These are phyloP conservation scores for Bryopsis sp. DNA, from an alignment of 139 green algal genomes.

Conservation along the genomic window DNA sequence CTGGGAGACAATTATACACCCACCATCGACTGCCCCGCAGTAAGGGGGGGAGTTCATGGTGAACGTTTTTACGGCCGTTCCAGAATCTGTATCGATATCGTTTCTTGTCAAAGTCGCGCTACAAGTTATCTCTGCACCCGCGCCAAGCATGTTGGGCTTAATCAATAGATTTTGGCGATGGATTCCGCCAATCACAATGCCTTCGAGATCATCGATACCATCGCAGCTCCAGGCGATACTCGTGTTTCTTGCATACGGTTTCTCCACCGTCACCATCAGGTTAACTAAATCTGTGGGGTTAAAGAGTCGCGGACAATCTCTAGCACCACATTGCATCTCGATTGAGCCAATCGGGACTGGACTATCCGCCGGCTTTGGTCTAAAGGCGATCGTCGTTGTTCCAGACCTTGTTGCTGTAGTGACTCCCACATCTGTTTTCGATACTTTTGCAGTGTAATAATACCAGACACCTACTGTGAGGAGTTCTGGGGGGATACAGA, in stretches of 20 bases:
- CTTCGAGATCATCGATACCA: not conserved
- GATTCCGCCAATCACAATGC: not conserved
- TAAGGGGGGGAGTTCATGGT: not conserved
- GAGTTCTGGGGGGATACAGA: not conserved
- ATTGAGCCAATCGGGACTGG: not conserved
- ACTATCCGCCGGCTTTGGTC: not conserved
- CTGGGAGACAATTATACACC: not conserved
- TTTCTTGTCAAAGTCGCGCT: not conserved
- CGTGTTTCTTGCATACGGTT: not conserved
- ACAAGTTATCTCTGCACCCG: not conserved
- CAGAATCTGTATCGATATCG: not conserved
- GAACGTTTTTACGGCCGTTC: not conserved
- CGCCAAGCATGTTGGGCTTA: not conserved
- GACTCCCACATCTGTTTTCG: not conserved
- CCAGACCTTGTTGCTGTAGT: too few species aligned
- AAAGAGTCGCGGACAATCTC: not conserved
- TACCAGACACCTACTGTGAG: not conserved
- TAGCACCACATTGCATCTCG: not conserved
- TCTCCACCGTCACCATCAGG: not conserved
- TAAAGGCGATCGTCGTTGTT: not conserved
- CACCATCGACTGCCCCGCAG: not conserved
- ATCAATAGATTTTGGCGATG: not conserved
- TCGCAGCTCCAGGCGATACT: not conserved
- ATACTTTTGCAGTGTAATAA: not conserved
- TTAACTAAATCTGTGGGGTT: not conserved